Evolutionary conservation across 2,329 filamentous ascomycete species (phyloP).

Genomic region (Alternaria consortialis): DNA sequence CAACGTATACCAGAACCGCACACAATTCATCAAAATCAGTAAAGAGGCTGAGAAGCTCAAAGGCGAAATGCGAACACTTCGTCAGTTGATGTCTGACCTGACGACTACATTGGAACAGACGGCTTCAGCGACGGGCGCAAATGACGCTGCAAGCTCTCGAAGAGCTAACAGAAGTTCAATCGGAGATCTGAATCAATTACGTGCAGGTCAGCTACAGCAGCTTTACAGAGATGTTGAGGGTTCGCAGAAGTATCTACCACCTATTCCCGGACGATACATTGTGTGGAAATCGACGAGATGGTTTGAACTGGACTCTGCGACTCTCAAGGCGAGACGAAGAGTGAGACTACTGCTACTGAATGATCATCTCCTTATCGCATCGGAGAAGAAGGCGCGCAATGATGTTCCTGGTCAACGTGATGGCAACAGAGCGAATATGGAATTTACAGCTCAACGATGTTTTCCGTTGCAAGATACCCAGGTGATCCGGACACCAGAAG

Average conservation of each 20-base stretch:
- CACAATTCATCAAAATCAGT: conserved; percentile 98
- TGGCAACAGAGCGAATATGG: conserved; percentile 56
- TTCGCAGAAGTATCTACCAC: conserved; percentile 95
- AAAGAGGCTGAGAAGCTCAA: conserved; percentile 99
- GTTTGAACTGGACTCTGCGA: conserved; percentile 97
- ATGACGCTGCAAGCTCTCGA: conserved; percentile 55
- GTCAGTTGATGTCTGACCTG: conserved; percentile 90
- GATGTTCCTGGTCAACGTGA: conserved; percentile 66
- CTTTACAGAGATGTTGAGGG: conserved; percentile 98
- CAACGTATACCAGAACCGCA: conserved; percentile 95
- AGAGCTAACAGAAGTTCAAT: conserved; percentile 86
- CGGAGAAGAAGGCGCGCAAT: conserved; percentile 89
- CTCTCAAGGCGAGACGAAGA: conserved; percentile 89
- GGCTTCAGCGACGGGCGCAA: conserved; percentile 52
- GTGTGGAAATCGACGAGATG: conserved; percentile 91
- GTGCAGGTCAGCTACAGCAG: conserved; percentile 74
- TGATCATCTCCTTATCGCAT: conserved; percentile 90
- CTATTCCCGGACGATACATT: conserved; percentile 88
- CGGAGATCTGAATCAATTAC: conserved; percentile 73
- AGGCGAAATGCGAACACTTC: conserved; percentile 89
- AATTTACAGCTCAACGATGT: conserved; percentile 91
- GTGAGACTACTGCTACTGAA: conserved; percentile 94
- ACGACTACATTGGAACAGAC: conserved; percentile 63
- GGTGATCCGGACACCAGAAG: conserved; percentile 77
- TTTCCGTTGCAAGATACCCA: conserved; percentile 94